Conservation (phyloP, 768 basidiomycete species). For the Tephrocybe rancida region DNA sequence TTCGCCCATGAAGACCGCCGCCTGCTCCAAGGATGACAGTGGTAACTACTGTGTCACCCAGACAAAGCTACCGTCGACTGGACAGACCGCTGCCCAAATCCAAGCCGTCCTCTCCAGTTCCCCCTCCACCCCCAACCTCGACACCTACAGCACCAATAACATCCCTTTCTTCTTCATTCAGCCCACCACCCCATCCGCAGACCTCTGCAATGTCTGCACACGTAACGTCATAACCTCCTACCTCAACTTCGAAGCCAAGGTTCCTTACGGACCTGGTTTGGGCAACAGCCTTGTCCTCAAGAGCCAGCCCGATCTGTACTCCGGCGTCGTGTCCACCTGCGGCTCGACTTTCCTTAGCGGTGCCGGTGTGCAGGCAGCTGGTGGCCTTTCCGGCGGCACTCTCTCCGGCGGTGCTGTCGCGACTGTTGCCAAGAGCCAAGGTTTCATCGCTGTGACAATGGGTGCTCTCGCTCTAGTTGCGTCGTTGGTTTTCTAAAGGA, state of each 20-base stretch:
- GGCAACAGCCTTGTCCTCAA: slow-evolving; percentile 61
- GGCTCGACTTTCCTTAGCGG: slow-evolving; percentile 70
- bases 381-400: slow-evolving; percentile 48
- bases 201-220: slow-evolving; percentile 84
- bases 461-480: slow-evolving; percentile 16
- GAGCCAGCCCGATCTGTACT: slow-evolving; percentile 69
- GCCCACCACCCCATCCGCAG: slow-evolving; percentile 42
- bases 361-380: slow-evolving; percentile 65
- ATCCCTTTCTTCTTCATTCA: slow-evolving; percentile 82
- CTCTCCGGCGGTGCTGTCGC: slow-evolving; percentile 24
- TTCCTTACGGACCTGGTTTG: slow-evolving; percentile 80
- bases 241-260: slow-evolving; percentile 70
- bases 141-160: slow-evolving; percentile 58
- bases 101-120: slow-evolving; percentile 31
- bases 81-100: slow-evolving; percentile 25
- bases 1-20: slow-evolving; percentile 60
- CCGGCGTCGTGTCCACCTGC: slow-evolving; percentile 62
- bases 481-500: slow-evolving; percentile 18
- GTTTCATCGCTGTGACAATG: slow-evolving; percentile 18
- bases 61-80: slow-evolving; percentile 34
- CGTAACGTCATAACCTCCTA: slow-evolving; percentile 75
- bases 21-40: slow-evolving; percentile 76
- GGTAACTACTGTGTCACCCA: slow-evolving; percentile 71
- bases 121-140: slow-evolving; percentile 54
- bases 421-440: slow-evolving; percentile 25